Conservation (phyloP, 2,329 filamentous ascomycete species). For the Tolypocladium tundrense region DNA sequence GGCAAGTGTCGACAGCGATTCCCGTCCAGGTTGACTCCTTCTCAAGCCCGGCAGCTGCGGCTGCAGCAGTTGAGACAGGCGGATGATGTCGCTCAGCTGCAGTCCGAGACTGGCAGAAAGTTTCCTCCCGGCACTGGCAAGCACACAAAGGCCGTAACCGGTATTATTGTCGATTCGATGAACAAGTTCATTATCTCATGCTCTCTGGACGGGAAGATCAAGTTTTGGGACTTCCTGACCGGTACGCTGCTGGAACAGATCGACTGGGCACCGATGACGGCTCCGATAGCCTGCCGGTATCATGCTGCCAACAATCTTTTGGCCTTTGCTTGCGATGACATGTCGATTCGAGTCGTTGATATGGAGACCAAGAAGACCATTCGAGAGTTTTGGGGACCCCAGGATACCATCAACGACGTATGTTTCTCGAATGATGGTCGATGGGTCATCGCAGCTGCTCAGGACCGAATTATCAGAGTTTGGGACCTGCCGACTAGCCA, state of each 20-base stretch:
- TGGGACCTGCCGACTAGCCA: constrained; percentile 97
- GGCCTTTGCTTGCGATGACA: constrained; percentile 80
- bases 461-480: constrained; percentile 69
- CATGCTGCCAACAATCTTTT: constrained; percentile 76
- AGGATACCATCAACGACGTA: constrained; percentile 65
- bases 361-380: constrained; percentile 84
- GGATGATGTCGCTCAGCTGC: constrained; percentile 45
- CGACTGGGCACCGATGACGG: constrained; percentile 66
- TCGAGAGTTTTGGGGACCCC: constrained; percentile 81
- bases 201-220: constrained; percentile 81
- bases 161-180: constrained; percentile 77
- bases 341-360: constrained; percentile 80
- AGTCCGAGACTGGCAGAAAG: constrained; percentile 30
- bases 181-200: constrained; percentile 82
- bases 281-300: constrained; percentile 68
- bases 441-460: constrained; percentile 84
- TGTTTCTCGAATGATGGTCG: constrained; percentile 87
- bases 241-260: constrained; percentile 72
- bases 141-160: constrained; percentile 75
- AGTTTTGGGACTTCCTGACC: constrained; percentile 94
- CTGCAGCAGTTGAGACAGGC: constrained; percentile 50
- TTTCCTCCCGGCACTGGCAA: constrained; percentile 52
- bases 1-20: constrained; percentile 81
- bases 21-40: constrained; percentile 66
- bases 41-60: constrained; percentile 67